A percentile compares a stretch with the other conserved stretches of the same genome.
These are phyloP conservation scores for Styphnolobium japonicum DNA, from an alignment of 306 rosid species.

Conservation along the genomic window DNA sequence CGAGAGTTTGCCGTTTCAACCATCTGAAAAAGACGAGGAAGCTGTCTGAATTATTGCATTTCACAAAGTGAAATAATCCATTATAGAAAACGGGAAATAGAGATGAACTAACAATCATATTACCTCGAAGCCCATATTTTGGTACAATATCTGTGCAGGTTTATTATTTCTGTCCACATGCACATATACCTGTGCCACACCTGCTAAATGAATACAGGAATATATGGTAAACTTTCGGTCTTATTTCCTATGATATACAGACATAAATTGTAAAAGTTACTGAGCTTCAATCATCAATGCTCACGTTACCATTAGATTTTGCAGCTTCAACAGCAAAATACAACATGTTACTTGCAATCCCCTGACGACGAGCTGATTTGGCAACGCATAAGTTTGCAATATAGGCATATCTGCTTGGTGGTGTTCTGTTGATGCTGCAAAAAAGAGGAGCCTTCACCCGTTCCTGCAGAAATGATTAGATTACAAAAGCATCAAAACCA, in stretches of 20 bases:
- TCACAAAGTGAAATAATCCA: not conserved
- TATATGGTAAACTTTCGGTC: not conserved
- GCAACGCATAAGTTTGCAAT: constrained; percentile 79
- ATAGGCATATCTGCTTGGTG: constrained; percentile 65
- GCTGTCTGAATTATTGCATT: constrained; percentile 28
- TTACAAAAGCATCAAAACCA: constrained; percentile 13
- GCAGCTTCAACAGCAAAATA: constrained; percentile 74
- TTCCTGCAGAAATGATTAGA: constrained; percentile 51
- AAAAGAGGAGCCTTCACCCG: constrained; percentile 57
- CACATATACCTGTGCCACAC: constrained; percentile 66
- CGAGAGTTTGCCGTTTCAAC: constrained; percentile 57
- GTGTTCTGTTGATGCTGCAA: constrained; percentile 50
- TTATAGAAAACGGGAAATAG: not conserved
- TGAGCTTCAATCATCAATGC: constrained; percentile 2
- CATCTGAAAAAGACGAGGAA: constrained; percentile 44
- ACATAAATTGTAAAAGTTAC: not conserved
- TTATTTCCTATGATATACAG: not conserved
- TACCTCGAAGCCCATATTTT: constrained; percentile 87
- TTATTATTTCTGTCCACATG: constrained; percentile 68
- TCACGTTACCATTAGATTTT: constrained; percentile 54
- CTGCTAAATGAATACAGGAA: constrained; percentile 38
- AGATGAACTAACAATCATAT: not conserved
- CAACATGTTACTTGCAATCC: constrained; percentile 81
- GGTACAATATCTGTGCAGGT: constrained; percentile 60
- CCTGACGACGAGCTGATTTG: constrained; percentile 75